Base-by-base conservation (phyloP, 169 alveolate genomes). In the Plasmodium inui region DNA sequence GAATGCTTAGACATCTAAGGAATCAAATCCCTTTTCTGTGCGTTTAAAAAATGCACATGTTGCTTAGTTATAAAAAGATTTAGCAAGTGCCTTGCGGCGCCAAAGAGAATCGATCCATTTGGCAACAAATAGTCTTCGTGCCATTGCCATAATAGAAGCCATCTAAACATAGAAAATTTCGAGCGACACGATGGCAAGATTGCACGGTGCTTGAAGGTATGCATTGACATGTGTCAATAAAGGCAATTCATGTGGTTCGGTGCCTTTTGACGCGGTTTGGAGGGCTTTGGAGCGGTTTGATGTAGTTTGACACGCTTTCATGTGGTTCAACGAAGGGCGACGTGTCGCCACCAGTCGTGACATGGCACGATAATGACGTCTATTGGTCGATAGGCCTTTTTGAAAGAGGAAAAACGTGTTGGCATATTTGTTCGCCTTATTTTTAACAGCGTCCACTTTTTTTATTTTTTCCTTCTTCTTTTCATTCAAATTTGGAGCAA, bases 381-480 rank as follows among this genome's bases (percentile, higher is more conserved):
- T 9, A 67, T 67, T 67, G 14, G 12, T 0, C 2, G 41, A 67
- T 26, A 67, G 9, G 37, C 76, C 76, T 67, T 67, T 67, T 67
- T 67, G 37, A 67, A 67, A 9, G n/a, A 67, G 39, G 30, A 67
- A 67, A 67, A 67, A 67, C 14, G 1, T 6, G 76, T 67, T 67
- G 41, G 76, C 14, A 22, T 26, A 22, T 26, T 26, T 28, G 22
- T 67, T 19, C 9, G 5, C 76, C 37, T 10, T 67, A 67, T 26
- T 67, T 67, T 67, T 67, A 28, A 19, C 0, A 67, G 76, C 76
- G 74, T 61, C 74, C 74, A 61, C 74, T 61, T 61, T 61, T 61
- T 61, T 61, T 17, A 19, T 61, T 61, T 61, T 19, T 61, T 17
- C 14, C 22, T 57, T 2, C 32, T 26, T 10, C 28, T 19, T 34